Conservation (phyloP, 2,329 filamentous ascomycete genomes). For the Arthrobotrys pseudoclavata region DNA sequence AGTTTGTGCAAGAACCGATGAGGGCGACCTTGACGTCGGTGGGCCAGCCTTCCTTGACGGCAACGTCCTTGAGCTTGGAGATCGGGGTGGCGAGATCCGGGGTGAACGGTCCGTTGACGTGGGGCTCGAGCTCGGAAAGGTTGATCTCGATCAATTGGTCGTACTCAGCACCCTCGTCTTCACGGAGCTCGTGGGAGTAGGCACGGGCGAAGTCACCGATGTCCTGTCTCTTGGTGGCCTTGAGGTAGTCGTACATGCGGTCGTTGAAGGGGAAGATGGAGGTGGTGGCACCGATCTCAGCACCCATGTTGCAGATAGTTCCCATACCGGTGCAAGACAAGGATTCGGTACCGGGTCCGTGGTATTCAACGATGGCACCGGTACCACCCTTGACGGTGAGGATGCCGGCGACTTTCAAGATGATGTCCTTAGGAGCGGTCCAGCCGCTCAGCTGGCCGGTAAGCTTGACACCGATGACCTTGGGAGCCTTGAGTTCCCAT, state of each 20-base stretch:
- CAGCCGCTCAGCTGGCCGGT: slow-evolving; percentile 91
- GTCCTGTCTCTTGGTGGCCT: slow-evolving; percentile 86
- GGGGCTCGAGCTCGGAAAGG: slow-evolving; percentile 92
- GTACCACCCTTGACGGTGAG: slow-evolving; percentile 98
- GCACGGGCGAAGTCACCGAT: slow-evolving; percentile 90
- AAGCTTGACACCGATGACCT: slow-evolving; percentile 95
- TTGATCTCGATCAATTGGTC: slow-evolving; percentile 97
- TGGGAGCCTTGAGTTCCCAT: slow-evolving; percentile 98
- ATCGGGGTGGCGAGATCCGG: slow-evolving; percentile 97
- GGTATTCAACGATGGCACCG: slow-evolving; percentile 87
- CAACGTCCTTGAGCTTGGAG: slow-evolving; percentile 95
- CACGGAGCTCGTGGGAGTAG: slow-evolving; percentile 86
- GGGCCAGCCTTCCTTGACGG: slow-evolving; percentile 95
- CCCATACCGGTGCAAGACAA: slow-evolving; percentile 89
- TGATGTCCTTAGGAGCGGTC: slow-evolving; percentile 96
- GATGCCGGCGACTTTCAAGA: slow-evolving; percentile 96
- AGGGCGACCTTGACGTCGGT: slow-evolving; percentile 96
- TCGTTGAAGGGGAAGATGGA: slow-evolving; percentile 91
- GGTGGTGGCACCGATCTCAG: slow-evolving; percentile 71
- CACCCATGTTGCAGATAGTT: slow-evolving; percentile 80
- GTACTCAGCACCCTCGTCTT: slow-evolving; percentile 92
- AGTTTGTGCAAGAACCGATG: slow-evolving; percentile 99
- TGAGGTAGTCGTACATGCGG: slow-evolving; percentile 95
- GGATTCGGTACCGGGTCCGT: slow-evolving; percentile 79
- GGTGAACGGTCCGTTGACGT: slow-evolving; percentile 99